Percentiles rank a stretch among this genome's conserved stretches.
These are phyloP conservation scores for Aspergillus sp. DNA, from an alignment of 2,329 filamentous ascomycete genomes.

Conservation along the genomic window DNA sequence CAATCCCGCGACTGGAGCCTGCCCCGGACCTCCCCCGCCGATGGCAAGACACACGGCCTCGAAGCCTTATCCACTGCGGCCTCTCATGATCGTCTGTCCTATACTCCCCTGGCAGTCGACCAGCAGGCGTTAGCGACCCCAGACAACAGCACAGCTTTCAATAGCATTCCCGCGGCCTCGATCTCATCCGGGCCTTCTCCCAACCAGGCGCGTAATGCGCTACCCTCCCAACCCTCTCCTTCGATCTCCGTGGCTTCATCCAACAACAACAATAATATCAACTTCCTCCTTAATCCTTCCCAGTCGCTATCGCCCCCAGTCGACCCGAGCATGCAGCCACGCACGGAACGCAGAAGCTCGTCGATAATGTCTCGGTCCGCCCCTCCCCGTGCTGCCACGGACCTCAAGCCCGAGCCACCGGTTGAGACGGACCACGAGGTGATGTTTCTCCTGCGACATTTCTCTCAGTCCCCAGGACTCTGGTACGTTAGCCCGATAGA, in stretches of 20 bases:
- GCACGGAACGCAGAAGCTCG: slow-evolving; percentile 27
- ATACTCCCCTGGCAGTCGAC: slow-evolving; percentile 22
- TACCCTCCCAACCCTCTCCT: slow-evolving; percentile 40
- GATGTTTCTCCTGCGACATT: slow-evolving; percentile 60
- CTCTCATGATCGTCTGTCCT: slow-evolving; percentile 39
- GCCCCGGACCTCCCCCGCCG: slow-evolving; percentile 24
- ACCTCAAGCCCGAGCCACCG: slow-evolving; percentile 25
- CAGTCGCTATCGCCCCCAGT: slow-evolving; percentile 44
- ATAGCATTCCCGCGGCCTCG: slow-evolving; percentile 16
- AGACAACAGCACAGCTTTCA: slow-evolving; percentile 19
- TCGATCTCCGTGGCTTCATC: slow-evolving; percentile 45
- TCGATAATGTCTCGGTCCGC: slow-evolving; percentile 28
- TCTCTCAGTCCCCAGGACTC: slow-evolving; percentile 58
- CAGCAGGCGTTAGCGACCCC: slow-evolving; percentile 22
- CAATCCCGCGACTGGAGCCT: slow-evolving; percentile 33
- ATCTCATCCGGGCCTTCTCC: slow-evolving; percentile 30
- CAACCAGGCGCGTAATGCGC: slow-evolving; percentile 31
- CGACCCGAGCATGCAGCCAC: slow-evolving; percentile 40
- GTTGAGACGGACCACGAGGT: slow-evolving; percentile 54
- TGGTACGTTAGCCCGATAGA: slow-evolving; percentile 43
- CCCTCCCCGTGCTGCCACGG: slow-evolving; percentile 14
- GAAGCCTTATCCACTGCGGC: slow-evolving; percentile 56
- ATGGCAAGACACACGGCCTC: slow-evolving; percentile 49
- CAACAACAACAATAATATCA: slow-evolving; percentile 48
- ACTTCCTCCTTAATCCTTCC: slow-evolving; percentile 56